Evolutionary conservation across 2,329 filamentous ascomycete genomes (phyloP).

Genomic region (Fusarium stilboides): DNA sequence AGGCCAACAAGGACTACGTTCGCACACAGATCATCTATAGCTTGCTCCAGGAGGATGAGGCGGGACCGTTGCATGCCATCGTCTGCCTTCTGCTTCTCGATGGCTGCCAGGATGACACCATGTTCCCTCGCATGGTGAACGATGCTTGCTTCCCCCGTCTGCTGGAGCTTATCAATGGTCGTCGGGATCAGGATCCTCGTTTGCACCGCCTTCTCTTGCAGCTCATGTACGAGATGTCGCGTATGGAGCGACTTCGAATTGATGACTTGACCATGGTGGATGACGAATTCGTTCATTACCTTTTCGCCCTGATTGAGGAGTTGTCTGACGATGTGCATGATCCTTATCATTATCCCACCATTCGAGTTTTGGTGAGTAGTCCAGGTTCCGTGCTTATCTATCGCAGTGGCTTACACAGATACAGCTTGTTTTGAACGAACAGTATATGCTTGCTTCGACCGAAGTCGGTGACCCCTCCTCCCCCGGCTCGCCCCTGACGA

Average conservation of each 20-base stretch:
- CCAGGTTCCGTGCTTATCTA: neutral
- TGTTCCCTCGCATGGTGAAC: slow-evolving; percentile 88
- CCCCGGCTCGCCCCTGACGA: slow-evolving; percentile 77
- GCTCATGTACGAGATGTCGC: slow-evolving; percentile 95
- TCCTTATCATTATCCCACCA: slow-evolving; percentile 96
- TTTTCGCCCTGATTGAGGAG: slow-evolving; percentile 90
- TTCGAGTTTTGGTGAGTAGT: slow-evolving; percentile 84
- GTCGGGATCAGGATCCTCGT: slow-evolving; percentile 75
- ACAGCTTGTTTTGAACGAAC: slow-evolving; percentile 95
- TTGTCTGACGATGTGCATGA: slow-evolving; percentile 89
- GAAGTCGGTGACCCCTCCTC: slow-evolving; percentile 59
- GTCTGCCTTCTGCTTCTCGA: slow-evolving; percentile 89
- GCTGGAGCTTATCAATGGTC: slow-evolving; percentile 82
- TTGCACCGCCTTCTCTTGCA: slow-evolving; percentile 88
- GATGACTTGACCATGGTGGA: slow-evolving; percentile 83
- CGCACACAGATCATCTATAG: slow-evolving; percentile 94
- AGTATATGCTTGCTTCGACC: slow-evolving; percentile 89
- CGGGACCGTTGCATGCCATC: slow-evolving; percentile 84
- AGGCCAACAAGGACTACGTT: slow-evolving; percentile 84
- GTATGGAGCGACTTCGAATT: slow-evolving; percentile 84
- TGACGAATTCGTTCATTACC: slow-evolving; percentile 85
- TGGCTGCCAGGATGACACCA: slow-evolving; percentile 81
- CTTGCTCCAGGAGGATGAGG: slow-evolving; percentile 89
- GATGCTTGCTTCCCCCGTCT: slow-evolving; percentile 88
- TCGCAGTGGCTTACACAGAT: slow-evolving; percentile 34